Conservation (phyloP, 768 basidiomycete species). For the Arthromyces matolae region DNA sequence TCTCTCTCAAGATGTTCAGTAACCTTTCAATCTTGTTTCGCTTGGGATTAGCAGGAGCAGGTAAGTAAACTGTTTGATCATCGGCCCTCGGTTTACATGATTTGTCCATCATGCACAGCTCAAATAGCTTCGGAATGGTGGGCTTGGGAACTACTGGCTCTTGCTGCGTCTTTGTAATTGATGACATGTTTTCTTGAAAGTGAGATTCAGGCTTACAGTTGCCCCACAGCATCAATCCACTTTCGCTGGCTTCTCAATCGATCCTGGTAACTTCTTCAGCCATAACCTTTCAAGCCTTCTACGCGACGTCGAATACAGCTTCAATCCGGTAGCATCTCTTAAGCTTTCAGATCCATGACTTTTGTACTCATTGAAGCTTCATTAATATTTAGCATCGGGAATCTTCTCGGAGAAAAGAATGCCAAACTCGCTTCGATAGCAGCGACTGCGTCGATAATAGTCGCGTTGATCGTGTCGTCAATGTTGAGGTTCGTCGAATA, state of each 20-base stretch:
- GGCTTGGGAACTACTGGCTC: constrained; percentile 85
- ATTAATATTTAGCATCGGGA: constrained; percentile 9
- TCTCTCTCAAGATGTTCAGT: constrained; percentile 59
- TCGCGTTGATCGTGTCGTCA: constrained; percentile 44
- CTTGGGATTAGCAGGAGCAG: constrained; percentile 79
- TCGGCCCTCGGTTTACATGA: not conserved
- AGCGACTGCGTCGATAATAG: constrained; percentile 53
- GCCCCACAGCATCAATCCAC: constrained; percentile 64
- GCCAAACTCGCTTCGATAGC: constrained; percentile 8
- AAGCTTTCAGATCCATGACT: too few relatives aligned
- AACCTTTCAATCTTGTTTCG: constrained; percentile 63
- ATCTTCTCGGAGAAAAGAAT: constrained; percentile 10
- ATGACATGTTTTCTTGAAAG: too few relatives aligned
- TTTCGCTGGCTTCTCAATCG: constrained; percentile 81
- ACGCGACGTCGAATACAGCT: constrained; percentile 73
- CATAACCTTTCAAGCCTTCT: constrained; percentile 76
- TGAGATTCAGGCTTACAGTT: too few relatives aligned
- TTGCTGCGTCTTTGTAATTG: constrained; percentile 48
- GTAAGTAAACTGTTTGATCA: constrained; percentile 25
- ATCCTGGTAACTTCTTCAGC: constrained; percentile 79
- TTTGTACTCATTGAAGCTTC: not conserved
- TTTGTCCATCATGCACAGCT: constrained; percentile 27
- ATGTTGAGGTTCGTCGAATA: not conserved
- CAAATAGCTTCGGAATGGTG: constrained; percentile 93
- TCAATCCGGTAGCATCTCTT: constrained; percentile 67